Evolutionary conservation across 257 asterid species (phyloP), one percentile per base, ranked within the genome.

Genomic region (Linaria vulgaris): DNA sequence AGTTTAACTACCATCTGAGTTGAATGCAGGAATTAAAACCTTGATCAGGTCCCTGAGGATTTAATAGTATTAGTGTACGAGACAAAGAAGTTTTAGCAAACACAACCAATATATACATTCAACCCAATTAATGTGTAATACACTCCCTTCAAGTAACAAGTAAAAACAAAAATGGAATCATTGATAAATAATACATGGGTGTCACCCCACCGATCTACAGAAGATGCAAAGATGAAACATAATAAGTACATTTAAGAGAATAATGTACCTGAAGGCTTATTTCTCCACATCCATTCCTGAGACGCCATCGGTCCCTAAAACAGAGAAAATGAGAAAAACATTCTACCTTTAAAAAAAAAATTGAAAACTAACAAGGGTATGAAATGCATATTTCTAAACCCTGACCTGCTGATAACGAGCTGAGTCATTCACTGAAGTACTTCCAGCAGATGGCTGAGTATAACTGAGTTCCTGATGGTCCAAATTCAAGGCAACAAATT

Each of bases 271-370:
- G 72, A 66, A 58, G 67, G 67, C 56, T 78, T 70, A 65, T 75
- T 78, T 62, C 75, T 79, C 85, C 85, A 78, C 80, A 71, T 78
- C 96, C 97, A 87, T 52, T 85, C 95, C 72, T 82, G 89, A 46
- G 86, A 64, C 8, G 82, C 80, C 70, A 84, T 21, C 25, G 59
- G 68, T 6, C 78, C 82, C 85, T 76, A 71, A 57, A 38, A 58
- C 16, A 27, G 43, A 51, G 24, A 58, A 24, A 38, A 41, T 21
- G 39, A 41, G 16, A 22, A 48, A 39, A 22, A 25, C 12, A 38
- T 7, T 49, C 14, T 23, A 30, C n/a, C 44, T 41, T 9, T 27
- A 23, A 50, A 56, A 24, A 38, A 23, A 50, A 56, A 24, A 12
- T 23, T 56, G 57, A 22, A 48, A 48, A 68, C n/a, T n/a, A n/a